These are phyloP conservation scores for Scedosporium minutisporum DNA, from an alignment of 2,329 filamentous ascomycete species.

Conservation along the genomic window DNA sequence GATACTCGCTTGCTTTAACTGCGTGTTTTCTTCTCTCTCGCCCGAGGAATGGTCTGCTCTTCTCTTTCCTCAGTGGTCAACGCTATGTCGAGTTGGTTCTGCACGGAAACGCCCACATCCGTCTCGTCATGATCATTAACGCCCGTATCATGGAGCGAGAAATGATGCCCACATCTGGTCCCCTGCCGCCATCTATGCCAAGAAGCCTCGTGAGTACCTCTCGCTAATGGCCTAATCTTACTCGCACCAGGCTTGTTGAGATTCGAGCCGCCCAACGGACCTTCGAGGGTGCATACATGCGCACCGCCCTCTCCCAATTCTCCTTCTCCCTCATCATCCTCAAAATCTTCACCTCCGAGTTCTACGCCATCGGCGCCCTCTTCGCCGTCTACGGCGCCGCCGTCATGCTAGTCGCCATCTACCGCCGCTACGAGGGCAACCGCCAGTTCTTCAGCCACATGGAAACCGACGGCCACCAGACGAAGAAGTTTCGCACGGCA, in stretches of 20 bases:
- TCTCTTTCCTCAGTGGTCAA: background rate
- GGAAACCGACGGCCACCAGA: constrained; percentile 23
- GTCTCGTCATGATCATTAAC: no score
- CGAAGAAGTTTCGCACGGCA: constrained; percentile 52
- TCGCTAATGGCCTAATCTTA: background rate
- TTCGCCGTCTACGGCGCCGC: constrained; percentile 87
- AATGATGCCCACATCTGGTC: no score
- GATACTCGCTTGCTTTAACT: background rate
- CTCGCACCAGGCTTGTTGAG: constrained; percentile 60
- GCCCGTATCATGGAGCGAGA: no score
- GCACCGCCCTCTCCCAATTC: constrained; percentile 89
- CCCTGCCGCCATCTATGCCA: no score
- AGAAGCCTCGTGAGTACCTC: background rate
- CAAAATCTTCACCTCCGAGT: constrained; percentile 93
- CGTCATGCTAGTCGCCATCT: constrained; percentile 72
- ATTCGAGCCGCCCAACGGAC: constrained; percentile 91
- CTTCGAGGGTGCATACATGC: constrained; percentile 94
- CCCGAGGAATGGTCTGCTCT: background rate
- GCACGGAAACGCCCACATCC: no score
- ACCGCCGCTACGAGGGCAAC: constrained; percentile 84
- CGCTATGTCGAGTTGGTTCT: background rate
- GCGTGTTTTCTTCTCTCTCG: background rate
- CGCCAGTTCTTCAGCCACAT: constrained; percentile 70
- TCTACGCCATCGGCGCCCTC: constrained; percentile 92
- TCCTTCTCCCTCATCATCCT: constrained; percentile 89